A percentile compares a stretch with the other conserved stretches of the same genome.
Conservation (phyloP, 2,329 filamentous ascomycete genomes). For the Penicillium sp. region DNA sequence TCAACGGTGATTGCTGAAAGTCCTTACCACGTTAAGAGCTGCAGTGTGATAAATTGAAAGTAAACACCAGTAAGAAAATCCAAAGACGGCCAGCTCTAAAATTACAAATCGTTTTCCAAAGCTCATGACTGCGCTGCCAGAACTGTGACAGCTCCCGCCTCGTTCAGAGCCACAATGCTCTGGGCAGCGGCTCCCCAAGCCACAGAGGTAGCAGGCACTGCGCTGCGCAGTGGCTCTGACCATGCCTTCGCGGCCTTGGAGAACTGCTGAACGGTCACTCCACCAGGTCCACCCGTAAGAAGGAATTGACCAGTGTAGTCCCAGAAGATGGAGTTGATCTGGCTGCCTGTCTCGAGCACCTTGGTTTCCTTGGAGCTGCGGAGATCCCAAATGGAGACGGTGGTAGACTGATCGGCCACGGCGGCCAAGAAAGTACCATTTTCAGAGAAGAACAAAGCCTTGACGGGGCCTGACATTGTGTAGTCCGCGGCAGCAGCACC, state of each 20-base stretch:
- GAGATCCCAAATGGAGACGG: slow-evolving; percentile 85
- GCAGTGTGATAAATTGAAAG: slow-evolving; percentile 17
- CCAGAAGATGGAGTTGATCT: slow-evolving; percentile 78
- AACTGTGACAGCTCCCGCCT: slow-evolving; percentile 73
- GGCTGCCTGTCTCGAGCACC: slow-evolving; percentile 79
- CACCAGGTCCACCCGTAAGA: slow-evolving; percentile 75
- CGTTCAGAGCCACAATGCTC: slow-evolving; percentile 73
- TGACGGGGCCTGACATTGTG: slow-evolving; percentile 64
- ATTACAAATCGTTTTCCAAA: slow-evolving; percentile 22
- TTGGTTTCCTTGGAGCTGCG: slow-evolving; percentile 82
- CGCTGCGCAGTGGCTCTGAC: slow-evolving; percentile 80
- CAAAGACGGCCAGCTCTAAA: slow-evolving; percentile 24
- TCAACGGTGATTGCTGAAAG: not conserved
- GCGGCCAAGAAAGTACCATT: slow-evolving; percentile 96
- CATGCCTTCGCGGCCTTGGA: slow-evolving; percentile 83
- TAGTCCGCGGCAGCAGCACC: slow-evolving; percentile 78
- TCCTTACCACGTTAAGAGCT: slow-evolving; percentile 18
- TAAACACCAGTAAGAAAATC: slow-evolving; percentile 19
- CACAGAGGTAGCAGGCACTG: slow-evolving; percentile 70
- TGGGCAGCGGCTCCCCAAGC: slow-evolving; percentile 77
- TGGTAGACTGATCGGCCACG: slow-evolving; percentile 73
- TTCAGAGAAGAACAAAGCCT: slow-evolving; percentile 83
- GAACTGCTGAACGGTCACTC: slow-evolving; percentile 87
- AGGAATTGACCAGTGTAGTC: slow-evolving; percentile 96
- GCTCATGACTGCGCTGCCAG: slow-evolving; percentile 59